Percentiles rank a stretch among this genome's conserved stretches.
Evolutionary conservation across 495 filamentous ascomycete species (phyloP).

Genomic region (Penicillium ochrochloron): DNA sequence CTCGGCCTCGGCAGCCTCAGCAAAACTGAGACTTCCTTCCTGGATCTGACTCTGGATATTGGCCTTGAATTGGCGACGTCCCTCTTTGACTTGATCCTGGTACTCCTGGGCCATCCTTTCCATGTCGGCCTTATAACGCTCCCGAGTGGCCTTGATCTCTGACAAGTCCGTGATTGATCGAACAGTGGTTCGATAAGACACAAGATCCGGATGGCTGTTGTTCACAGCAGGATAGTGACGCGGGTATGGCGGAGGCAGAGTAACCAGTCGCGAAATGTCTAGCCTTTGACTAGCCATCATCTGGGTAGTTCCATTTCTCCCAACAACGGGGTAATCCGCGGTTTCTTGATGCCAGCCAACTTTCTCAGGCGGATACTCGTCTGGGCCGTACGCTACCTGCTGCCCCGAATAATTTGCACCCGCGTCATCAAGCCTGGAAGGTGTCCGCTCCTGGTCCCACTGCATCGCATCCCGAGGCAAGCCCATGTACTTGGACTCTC

Average conservation of each 20-base stretch:
- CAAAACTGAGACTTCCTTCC: constrained; percentile 74
- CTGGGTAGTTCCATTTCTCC: constrained; percentile 15
- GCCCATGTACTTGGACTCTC: constrained; percentile 96
- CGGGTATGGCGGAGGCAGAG: constrained; percentile 90
- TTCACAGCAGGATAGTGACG: constrained; percentile 93
- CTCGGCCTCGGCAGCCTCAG: constrained; percentile 79
- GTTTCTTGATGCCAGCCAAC: constrained; percentile 72
- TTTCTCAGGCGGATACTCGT: constrained; percentile 88
- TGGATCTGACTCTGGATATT: constrained; percentile 77
- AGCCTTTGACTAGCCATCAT: constrained; percentile 57
- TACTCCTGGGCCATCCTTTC: constrained; percentile 45
- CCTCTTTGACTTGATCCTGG: constrained; percentile 47
- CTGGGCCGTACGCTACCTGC: constrained; percentile 51
- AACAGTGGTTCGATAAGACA: constrained; percentile 74
- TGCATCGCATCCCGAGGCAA: constrained; percentile 76
- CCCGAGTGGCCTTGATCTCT: constrained; percentile 70
- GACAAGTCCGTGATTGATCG: constrained; percentile 76
- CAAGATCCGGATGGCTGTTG: constrained; percentile 89
- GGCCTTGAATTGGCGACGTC: constrained; percentile 53
- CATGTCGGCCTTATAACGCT: constrained; percentile 54
- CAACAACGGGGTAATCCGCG: constrained; percentile 33
- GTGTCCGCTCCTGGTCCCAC: constrained; percentile 50
- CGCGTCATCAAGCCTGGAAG: constrained; percentile 35
- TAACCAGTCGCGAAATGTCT: constrained; percentile 90
- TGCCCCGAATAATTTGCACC: constrained; percentile 37